These are phyloP conservation scores for Trichaptum fuscoviolaceum DNA, from an alignment of 768 basidiomycete species.

Conservation along the genomic window DNA sequence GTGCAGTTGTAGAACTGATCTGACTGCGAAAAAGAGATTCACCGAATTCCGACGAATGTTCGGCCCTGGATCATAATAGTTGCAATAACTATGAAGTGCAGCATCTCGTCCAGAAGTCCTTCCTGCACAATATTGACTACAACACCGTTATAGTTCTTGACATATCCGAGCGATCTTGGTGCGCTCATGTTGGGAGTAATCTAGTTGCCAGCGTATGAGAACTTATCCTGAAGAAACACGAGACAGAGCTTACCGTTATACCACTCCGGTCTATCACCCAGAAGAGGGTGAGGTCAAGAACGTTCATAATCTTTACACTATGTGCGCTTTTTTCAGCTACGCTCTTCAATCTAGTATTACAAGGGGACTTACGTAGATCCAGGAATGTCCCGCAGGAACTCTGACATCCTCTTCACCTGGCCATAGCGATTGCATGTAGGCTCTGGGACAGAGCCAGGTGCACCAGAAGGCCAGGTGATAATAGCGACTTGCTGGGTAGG, in stretches of 20 bases:
- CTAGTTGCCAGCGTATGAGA: neutral
- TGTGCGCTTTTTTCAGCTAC: neutral
- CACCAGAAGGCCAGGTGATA: neutral
- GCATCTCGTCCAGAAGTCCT: neutral
- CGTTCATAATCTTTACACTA: neutral
- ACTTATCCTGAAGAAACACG: neutral
- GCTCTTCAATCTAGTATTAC: neutral
- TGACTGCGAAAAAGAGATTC: neutral
- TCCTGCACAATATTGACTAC: neutral
- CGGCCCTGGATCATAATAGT: neutral
- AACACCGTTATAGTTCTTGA: neutral
- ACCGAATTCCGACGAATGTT: neutral
- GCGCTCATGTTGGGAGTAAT: neutral
- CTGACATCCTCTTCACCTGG: neutral
- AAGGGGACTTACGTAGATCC: neutral
- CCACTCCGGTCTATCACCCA: neutral
- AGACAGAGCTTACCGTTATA: neutral
- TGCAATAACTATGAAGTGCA: neutral
- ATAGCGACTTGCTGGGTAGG: neutral
- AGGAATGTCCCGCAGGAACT: neutral
- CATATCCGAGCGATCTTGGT: neutral
- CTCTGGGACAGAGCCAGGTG: neutral
- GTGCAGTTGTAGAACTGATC: neutral
- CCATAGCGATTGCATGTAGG: neutral
- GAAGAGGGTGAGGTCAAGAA: neutral